These are phyloP conservation scores for Podaxis pistillaris DNA, from an alignment of 768 basidiomycete species.

Conservation along the genomic window DNA sequence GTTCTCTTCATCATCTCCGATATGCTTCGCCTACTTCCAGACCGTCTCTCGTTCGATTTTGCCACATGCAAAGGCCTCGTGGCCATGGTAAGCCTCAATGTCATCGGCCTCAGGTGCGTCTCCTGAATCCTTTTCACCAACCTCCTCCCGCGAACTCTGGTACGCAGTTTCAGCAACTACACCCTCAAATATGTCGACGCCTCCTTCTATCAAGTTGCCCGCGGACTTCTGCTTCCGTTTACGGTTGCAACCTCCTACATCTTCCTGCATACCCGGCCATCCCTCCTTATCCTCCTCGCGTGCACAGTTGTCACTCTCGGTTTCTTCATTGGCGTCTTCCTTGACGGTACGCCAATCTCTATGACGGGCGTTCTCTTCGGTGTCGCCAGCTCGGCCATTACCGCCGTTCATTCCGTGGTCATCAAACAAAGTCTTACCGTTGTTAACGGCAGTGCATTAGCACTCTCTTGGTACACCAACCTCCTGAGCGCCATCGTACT, in stretches of 20 bases:
- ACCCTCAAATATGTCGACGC: slow-evolving; percentile 93
- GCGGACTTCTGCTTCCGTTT: slow-evolving; percentile 90
- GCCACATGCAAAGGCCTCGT: slow-evolving; percentile 68
- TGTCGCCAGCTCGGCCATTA: slow-evolving; percentile 80
- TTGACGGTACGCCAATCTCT: slow-evolving; percentile 64
- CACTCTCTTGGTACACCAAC: slow-evolving; percentile 93
- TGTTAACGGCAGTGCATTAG: slow-evolving; percentile 81
- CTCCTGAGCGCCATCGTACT: slow-evolving; percentile 72
- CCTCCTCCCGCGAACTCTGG: background rate
- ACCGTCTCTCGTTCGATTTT: slow-evolving; percentile 64
- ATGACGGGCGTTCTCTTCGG: slow-evolving; percentile 75
- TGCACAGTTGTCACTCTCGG: slow-evolving; percentile 84
- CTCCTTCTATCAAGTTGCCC: slow-evolving; percentile 94
- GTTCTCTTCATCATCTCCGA: slow-evolving; percentile 69
- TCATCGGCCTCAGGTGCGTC: slow-evolving; percentile 76
- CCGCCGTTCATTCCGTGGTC: slow-evolving; percentile 88
- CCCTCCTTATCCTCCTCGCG: slow-evolving; percentile 67
- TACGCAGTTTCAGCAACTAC: slow-evolving; percentile 77
- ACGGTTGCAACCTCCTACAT: slow-evolving; percentile 87
- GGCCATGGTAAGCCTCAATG: slow-evolving; percentile 74
- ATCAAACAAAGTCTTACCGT: slow-evolving; percentile 84
- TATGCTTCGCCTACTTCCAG: slow-evolving; percentile 59
- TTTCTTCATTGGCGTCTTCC: slow-evolving; percentile 88
- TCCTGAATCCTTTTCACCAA: background rate
- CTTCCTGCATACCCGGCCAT: slow-evolving; percentile 74